These are phyloP conservation scores for Nyctanthes arbortristis DNA, from an alignment of 257 asterid genomes.

Conservation along the genomic window DNA sequence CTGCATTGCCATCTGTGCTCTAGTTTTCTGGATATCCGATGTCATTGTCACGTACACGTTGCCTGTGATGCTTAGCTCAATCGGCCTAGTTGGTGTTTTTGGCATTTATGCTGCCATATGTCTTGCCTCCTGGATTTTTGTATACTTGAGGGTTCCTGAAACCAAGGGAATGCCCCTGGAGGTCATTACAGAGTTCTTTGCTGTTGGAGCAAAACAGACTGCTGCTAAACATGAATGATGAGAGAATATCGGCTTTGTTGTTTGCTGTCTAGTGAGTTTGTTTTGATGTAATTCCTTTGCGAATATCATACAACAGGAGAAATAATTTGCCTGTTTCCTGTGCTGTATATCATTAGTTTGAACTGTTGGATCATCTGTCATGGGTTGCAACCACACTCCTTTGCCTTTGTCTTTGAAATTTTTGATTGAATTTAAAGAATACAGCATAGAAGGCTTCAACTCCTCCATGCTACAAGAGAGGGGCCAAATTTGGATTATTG, in stretches of 20 bases:
- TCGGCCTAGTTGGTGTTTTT: constrained; percentile 57
- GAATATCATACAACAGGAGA: too few relatives aligned
- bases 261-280: background rate
- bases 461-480: too few relatives aligned
- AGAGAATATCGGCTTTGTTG: background rate
- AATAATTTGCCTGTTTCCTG: too few relatives aligned
- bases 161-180: constrained; percentile 69
- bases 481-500: too few relatives aligned
- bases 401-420: too few relatives aligned
- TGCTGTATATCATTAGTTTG: too few relatives aligned
- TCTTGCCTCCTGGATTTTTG: constrained; percentile 45
- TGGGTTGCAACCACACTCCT: too few relatives aligned
- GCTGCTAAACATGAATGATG: constrained; percentile 32
- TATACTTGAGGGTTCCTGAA: constrained; percentile 59
- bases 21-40: constrained; percentile 86
- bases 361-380: too few relatives aligned
- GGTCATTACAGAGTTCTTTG: constrained; percentile 58
- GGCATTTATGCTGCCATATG: constrained; percentile 53
- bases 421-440: too few relatives aligned
- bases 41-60: constrained; percentile 53
- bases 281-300: background rate
- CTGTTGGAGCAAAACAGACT: constrained; percentile 54
- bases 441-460: too few relatives aligned
- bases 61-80: constrained; percentile 52
- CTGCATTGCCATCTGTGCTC: constrained; percentile 86